Evolutionary conservation across 208 protist species (phyloP), one percentile per base, ranked within the genome.

Genomic region (Crithidia sp.): DNA sequence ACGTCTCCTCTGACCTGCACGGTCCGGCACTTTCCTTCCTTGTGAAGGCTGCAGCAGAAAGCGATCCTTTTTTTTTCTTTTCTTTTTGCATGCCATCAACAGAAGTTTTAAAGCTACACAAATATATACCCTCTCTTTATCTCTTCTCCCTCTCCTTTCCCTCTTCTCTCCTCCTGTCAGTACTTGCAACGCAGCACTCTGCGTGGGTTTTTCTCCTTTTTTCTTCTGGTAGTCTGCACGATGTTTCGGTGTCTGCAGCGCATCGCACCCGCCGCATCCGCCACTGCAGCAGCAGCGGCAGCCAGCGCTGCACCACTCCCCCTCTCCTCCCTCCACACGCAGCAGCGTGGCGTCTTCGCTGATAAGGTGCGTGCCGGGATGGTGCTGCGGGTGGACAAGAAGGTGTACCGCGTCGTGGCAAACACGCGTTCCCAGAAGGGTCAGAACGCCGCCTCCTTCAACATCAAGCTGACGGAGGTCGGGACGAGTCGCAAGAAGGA

Each of bases 401-500:
- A 78, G 12, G 77, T 86, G 56, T 97, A 89, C 62, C 90, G 92
- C 57, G 92, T 95, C 28, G 59, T 92, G 10, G 86, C 83, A 56
- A 93, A 89, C 77, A 95, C 87, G 7, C 90, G 92, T 49, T 95
- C 92, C 19, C 92, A 97, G 71, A 97, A 97, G 50, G 92, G 92
- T n/a, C 90, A 97, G 67, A 95, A 91, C 64, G 92, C 92, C 52
- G 92, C 90, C 19, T 93, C 89, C 19, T 95, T 95, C 81, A 94
- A 95, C 65, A 85, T 97, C 52, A 93, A 94, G 68, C 83, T 97
- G 14, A 79, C 82, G 2, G 92, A 95, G 77, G 86, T 97, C 6
- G 90, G 92, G 41, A 89, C 87, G 1, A 80, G 79, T 7, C 77
- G 88, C 0, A 92, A 88, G 74, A 96, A 96, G 80, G 88, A 94